A percentile compares a stretch with the other conserved stretches of the same genome.
Evolutionary conservation across 2,329 filamentous ascomycete species (phyloP).

Genomic region (Capronia americana): DNA sequence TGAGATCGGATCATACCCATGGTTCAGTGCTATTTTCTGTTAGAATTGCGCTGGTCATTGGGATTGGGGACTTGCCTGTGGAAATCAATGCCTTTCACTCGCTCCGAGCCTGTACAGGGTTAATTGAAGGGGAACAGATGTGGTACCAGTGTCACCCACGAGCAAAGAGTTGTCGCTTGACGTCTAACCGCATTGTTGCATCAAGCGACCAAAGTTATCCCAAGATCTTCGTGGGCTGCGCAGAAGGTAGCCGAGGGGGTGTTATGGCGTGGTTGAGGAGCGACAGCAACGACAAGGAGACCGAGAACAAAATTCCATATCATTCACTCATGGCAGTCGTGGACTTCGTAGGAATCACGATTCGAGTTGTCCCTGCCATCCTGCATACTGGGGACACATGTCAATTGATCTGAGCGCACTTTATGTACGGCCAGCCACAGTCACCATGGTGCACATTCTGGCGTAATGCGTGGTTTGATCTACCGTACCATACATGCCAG

Average conservation of each 20-base stretch:
- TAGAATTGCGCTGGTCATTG: slow-evolving; percentile 11
- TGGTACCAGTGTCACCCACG: slow-evolving; percentile 11
- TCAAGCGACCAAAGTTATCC: slow-evolving; percentile 12
- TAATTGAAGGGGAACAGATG: slow-evolving; percentile 58
- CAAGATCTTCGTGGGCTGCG: slow-evolving; percentile 17
- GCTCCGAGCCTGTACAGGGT: slow-evolving; percentile 87
- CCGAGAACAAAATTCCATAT: slow-evolving; percentile 27
- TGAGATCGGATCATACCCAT: slow-evolving; percentile 68
- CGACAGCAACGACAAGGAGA: slow-evolving; percentile 12
- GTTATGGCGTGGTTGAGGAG: slow-evolving; percentile 7
- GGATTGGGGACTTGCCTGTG: slow-evolving; percentile 63
- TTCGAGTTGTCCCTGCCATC: neutral
- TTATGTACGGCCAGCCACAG: neutral
- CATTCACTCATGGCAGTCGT: slow-evolving; percentile 29
- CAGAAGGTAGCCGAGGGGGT: slow-evolving; percentile 14
- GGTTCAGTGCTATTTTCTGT: slow-evolving; percentile 69
- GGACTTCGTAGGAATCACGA: neutral
- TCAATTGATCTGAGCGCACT: slow-evolving; percentile 8
- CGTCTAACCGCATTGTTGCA: slow-evolving; percentile 39
- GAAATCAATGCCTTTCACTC: slow-evolving; percentile 97
- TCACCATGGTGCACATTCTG: neutral
- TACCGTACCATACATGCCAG: neutral
- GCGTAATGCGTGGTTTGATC: neutral
- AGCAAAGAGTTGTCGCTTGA: slow-evolving; percentile 39
- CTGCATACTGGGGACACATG: slow-evolving; percentile 1